phyloP scores from a whole-genome alignment of 1,139 yeast species.

The Torulaspora globosa region DNA sequence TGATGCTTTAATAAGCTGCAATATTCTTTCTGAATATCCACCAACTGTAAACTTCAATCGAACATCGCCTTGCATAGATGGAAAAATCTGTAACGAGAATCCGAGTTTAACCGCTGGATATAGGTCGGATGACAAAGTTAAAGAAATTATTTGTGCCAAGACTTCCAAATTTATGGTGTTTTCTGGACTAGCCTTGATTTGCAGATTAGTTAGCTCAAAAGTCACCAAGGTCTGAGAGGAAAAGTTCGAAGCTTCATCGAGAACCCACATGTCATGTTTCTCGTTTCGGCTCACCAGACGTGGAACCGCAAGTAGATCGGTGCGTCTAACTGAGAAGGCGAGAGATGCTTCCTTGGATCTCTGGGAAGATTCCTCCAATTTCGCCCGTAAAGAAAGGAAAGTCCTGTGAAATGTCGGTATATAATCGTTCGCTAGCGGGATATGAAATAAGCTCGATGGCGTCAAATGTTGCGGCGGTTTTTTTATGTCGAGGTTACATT shows the following conservation, averaged over 20 bases:
- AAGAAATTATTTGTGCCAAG: constrained; percentile 46
- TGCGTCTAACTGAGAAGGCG: constrained; percentile 34
- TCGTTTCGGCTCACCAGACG: constrained; percentile 29
- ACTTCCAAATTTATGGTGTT: constrained; percentile 48
- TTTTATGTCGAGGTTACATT: constrained; percentile 11
- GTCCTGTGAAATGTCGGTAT: constrained; percentile 34
- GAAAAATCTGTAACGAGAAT: constrained; percentile 51
- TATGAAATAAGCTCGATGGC: constrained; percentile 12
- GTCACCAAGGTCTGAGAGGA: constrained; percentile 39
- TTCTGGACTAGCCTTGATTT: constrained; percentile 34
- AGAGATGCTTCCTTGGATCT: constrained; percentile 35
- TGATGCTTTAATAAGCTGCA: constrained; percentile 16
- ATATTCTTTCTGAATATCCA: constrained; percentile 46
- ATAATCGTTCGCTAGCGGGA: constrained; percentile 35
- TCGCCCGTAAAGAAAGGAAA: constrained; percentile 27
- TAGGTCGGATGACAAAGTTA: constrained; percentile 39
- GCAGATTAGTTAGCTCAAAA: constrained; percentile 41
- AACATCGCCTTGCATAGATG: constrained; percentile 49
- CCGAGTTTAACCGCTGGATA: constrained; percentile 52
- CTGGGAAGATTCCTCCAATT: constrained; percentile 30
- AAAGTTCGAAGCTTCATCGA: constrained; percentile 35
- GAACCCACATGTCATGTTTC: constrained; percentile 51
- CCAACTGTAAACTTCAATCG: constrained; percentile 47
- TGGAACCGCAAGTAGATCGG: constrained; percentile 32
- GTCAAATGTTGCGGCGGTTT: not conserved